Evolutionary conservation across 192 early-diverging fungal species (phyloP), one percentile per base, ranked within the genome.

Genomic region (Chytriomyces sp.): DNA sequence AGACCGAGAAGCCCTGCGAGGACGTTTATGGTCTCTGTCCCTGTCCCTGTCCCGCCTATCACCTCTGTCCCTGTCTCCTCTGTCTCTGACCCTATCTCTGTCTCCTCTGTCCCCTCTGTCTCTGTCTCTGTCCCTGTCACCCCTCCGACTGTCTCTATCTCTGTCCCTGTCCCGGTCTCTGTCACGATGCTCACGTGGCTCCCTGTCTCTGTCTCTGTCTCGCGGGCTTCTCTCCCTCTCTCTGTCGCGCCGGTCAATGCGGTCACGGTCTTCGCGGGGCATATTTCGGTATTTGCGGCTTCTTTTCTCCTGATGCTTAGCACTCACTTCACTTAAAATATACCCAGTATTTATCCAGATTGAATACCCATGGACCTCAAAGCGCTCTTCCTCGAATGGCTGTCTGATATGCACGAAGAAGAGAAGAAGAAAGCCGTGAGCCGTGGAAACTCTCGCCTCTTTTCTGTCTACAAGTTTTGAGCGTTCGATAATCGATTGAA

Each of bases 161-260:
- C 87, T 80, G 53, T 88, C 87, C 44, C 88, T 69, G 53, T 85
- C 88, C 47, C 87, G 80, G 18, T 88, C 86, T 28, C 87, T 79
- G 49, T 90, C 85, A 57, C 80, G 72, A 46, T 90, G 84, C 53
- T 78, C 69, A 20, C 77, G 63, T 18, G 69, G 77, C 20, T 83
- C 79, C 20, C 87, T 79, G 57, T 85, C 82, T 67, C 82, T 75
- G 62, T 76, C 75, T 44, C 77, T 72, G 45, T 35, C 35, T 35
- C 35, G 35, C 2, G 35, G 35, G 35, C 35, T 35, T 35, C 35
- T 35, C 35, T 35, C 35, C 35, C 35, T 35, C 35, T 35, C 35
- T 35, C 35, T 35, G 35, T 35, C 35, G 35, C 35, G 35, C 35
- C 35, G 35, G 35, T 35, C 35, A 35, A 35, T 35, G 35, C 35